Evolutionary conservation across 2,329 filamentous ascomycete species (phyloP), one percentile per base, ranked within the genome.

Genomic region (Periconia digitata): DNA sequence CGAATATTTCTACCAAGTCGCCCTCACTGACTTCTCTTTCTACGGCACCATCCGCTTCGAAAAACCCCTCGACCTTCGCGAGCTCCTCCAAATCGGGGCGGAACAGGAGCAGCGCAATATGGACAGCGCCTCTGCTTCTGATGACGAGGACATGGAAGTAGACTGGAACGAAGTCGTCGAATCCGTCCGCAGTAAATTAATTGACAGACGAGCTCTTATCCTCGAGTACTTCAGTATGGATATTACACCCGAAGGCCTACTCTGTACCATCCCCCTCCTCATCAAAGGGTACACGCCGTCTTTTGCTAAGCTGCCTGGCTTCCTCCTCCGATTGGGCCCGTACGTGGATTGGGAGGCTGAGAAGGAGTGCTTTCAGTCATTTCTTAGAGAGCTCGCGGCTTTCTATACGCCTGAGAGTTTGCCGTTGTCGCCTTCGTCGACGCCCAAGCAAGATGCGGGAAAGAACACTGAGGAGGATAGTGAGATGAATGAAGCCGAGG

Each of bases 1-100:
- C 53, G 92, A 97, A 61, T 95, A 92, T 69, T 95, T 97, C 70
- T 99, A 99, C 74, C 94, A 99, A 72, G 75, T 97, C 17, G 92
- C 91, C 0, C 80, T 99, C 29, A 95, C 91, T 0, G 91, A 99
- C 65, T 99, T 99, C 72, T 90, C 88, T 1, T 99, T 99, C 67
- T 96, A 96, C 63, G 94, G 94, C 2, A 72, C 79, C 18, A 91
- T 99, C 49, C 84, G 83, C 10, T 90, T 99, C 61, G 82, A 85
- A 41, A 89, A 90, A 2, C 81, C 90, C 0, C 79, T 96, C 1
- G 78, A 84, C 49, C 74, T 99, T 5, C 74, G 78, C 4, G 83
- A 88, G 47, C 71, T 97, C 6, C 78, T 99, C 13, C 74, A 76
- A 12, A 81, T 95, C 36, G 92, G 85, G 1, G 89, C 85, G 1